Evolutionary conservation across 768 basidiomycete genomes (phyloP).

Genomic region (Pleurotus ostreatus): DNA sequence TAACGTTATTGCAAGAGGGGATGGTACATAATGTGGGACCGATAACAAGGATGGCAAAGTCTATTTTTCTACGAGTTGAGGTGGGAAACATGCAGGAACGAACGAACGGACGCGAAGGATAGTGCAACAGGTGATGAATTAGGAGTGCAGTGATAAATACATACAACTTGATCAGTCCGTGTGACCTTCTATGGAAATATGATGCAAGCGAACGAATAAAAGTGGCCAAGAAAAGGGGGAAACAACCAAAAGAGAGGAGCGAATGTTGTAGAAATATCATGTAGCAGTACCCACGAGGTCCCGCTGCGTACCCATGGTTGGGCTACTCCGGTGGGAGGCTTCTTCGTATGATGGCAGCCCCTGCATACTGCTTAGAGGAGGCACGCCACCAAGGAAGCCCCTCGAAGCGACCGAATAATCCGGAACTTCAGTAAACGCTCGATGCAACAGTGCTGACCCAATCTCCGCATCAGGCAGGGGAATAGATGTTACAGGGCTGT

Average conservation of each 20-base stretch:
- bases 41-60: too few relatives aligned
- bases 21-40: too few relatives aligned
- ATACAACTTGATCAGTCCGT: not conserved
- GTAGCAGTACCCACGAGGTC: conserved; percentile 10
- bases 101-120: too few relatives aligned
- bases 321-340: conserved; percentile 22
- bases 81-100: too few relatives aligned
- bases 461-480: conserved; percentile 10
- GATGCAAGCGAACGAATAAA: not conserved
- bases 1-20: too few relatives aligned
- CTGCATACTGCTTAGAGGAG: conserved; percentile 69
- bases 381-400: conserved; percentile 90
- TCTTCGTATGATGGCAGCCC: conserved; percentile 90
- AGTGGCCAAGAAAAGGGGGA: not conserved
- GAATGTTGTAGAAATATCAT: not conserved
- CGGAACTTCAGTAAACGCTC: conserved; percentile 76
- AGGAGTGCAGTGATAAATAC: not conserved
- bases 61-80: too few relatives aligned
- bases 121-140: too few relatives aligned
- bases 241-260: not conserved
- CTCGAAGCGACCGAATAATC: conserved; percentile 80
- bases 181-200: not conserved
- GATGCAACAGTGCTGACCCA: conserved; percentile 41
- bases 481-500: conserved; percentile 4
- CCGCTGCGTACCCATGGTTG: conserved; percentile 14